These are phyloP conservation scores for Fusarium miscanthi DNA, from an alignment of 2,329 filamentous ascomycete genomes.

Conservation along the genomic window DNA sequence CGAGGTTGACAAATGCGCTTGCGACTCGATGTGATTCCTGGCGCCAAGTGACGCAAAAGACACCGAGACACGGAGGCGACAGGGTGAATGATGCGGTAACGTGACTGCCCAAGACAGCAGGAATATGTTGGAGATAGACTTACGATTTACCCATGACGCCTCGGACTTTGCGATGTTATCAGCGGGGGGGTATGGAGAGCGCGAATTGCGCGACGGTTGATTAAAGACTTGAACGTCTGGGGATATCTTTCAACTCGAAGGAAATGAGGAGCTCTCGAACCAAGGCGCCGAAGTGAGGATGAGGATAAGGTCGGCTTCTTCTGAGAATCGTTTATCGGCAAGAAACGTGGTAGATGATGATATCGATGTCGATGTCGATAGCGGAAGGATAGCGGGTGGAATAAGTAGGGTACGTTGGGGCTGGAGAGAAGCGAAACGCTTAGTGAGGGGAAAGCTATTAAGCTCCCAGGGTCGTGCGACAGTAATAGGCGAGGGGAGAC, in stretches of 20 bases:
- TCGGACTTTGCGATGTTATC: slow-evolving; percentile 19
- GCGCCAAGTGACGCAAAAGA: slow-evolving; percentile 21
- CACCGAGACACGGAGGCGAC: not conserved
- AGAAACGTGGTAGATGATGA: slow-evolving; percentile 2
- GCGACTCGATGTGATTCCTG: slow-evolving; percentile 27
- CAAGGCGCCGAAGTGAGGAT: not conserved
- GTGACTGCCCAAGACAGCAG: not conserved
- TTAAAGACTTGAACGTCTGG: slow-evolving; percentile 13
- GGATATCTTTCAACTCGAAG: slow-evolving; percentile 13
- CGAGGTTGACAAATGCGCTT: slow-evolving; percentile 37
- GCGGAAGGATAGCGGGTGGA: slow-evolving; percentile 10
- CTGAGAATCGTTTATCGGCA: slow-evolving; percentile 16
- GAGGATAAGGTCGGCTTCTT: not conserved
- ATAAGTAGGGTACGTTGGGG: slow-evolving; percentile 30
- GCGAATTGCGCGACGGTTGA: slow-evolving; percentile 45
- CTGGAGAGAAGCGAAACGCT: slow-evolving; percentile 30
- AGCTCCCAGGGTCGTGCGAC: slow-evolving; percentile 37
- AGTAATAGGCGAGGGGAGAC: slow-evolving; percentile 17
- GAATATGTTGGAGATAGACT: slow-evolving; percentile 48
- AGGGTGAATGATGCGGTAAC: not conserved
- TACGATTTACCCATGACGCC: slow-evolving; percentile 65
- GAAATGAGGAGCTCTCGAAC: slow-evolving; percentile 14
- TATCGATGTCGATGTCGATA: slow-evolving; percentile 10
- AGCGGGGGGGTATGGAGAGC: slow-evolving; percentile 27
- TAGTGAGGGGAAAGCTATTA: slow-evolving; percentile 34